Evolutionary conservation across 2,329 filamentous ascomycete genomes (phyloP), one percentile per base, ranked within the genome.

Genomic region (Rhynchosporium graminicola): DNA sequence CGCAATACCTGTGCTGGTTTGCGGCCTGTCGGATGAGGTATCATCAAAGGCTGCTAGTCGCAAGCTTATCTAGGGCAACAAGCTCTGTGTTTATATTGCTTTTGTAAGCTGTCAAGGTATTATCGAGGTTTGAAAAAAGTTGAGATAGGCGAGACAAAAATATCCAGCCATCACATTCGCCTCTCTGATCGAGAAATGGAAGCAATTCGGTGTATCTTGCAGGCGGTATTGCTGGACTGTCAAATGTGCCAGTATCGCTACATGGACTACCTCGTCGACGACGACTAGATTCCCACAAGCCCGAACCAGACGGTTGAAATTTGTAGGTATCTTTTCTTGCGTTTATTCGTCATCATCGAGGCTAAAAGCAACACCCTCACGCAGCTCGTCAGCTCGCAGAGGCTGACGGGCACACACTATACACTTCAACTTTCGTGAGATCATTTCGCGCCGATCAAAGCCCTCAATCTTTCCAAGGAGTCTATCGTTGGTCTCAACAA

Each of bases 151-250:
- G 15, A 68, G 12, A 40, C 66, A 65, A 13, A 65, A 43, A 15
- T 65, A 46, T n/a, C 65, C 65, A 28, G 60, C 57, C 57, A 61
- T 56, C 13, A 55, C 6, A 13, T 65, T 62, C 1, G 61, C 66
- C 29, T 67, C 59, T 26, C 55, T 3, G 4, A 59, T 2, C 2
- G 51, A 57, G 13, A 65, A 64, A 15, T 61, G 59, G 20, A 64
- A 66, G 8, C 4, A 13, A 3, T 4, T 28, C 3, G 13, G 12
- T 10, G 38, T 20, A 4, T 15, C 3, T 13, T 52, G n/a, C 15
- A 68, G 31, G 6, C 66, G 47, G 51, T 68, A 65, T 36, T 68
- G 64, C 42, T 64, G 62, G 6, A 68, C 64, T 3, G 66, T 68
- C 15, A 66, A 66, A 56, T 68, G 66, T 20, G 66, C 63, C 3